Base-by-base conservation (phyloP, 208 protist species). In the Wallacemonas rigidus region DNA sequence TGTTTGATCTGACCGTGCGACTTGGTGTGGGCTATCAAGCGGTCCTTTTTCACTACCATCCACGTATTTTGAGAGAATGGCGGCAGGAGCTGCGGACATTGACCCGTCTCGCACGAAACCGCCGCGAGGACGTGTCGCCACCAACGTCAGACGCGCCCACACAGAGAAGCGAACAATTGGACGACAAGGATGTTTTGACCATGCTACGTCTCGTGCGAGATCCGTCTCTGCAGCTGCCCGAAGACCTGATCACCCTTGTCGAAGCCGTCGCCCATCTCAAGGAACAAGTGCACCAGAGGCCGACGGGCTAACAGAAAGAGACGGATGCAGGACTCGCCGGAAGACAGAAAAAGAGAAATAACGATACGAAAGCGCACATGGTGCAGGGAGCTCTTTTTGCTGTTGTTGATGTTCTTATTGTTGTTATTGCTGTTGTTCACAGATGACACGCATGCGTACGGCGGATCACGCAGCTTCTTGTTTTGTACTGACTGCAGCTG, bases 61-160 rank as follows among this genome's bases (percentile, higher is more conserved):
- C 86, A 38, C 84, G 91, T 55, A 91, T 96, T 11, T 53, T 94
- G 58, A 69, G 74, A 5, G 88, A 88, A 56, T 96, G 88, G 88
- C 75, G 81, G 36, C 71, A 65, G 5, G 88, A 88, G 71, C 68
- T 94, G 63, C 68, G 77, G 40, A 45, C 45, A 14, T 69, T 87
- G 36, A 71, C 67, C 51, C 57, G 40, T 2, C 17, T 14, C 41
- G 17, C 45, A 35, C 44, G 57, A 50, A 15, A 51, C 17, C 35
- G 64, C 17, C 44, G 14, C 39, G 38, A 43, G 14, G 45, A 80
- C 36, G 40, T 56, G 3, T 14, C 17, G 12, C 41, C 40, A 65
- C 35, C 26, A 11, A 41, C 35, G 54, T 38, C 51, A 6, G 51
- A 35, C 51, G 14, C 51, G 15, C 45, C 8, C 12, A 12, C 45